These are phyloP conservation scores for Alternaria brassicae DNA, from an alignment of 2,329 filamentous ascomycete genomes.

Conservation along the genomic window DNA sequence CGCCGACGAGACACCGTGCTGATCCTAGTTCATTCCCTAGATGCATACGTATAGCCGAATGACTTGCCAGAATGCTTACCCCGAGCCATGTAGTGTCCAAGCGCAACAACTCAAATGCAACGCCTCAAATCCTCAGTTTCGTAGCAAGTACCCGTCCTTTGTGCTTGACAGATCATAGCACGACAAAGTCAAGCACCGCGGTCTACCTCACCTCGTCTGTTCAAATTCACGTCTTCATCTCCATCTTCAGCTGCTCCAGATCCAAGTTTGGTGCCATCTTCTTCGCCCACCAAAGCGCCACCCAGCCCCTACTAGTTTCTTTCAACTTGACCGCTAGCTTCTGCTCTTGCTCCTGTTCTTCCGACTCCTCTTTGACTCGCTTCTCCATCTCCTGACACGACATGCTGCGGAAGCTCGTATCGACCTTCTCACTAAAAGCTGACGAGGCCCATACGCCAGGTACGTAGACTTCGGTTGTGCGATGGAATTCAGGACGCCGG, in stretches of 20 bases:
- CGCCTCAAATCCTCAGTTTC: not conserved
- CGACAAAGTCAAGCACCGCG: not conserved
- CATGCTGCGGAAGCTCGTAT: slow-evolving; percentile 16
- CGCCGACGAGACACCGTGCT: not conserved
- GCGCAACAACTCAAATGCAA: not conserved
- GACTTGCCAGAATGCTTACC: not conserved
- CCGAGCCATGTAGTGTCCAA: not conserved
- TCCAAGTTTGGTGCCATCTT: slow-evolving; percentile 4
- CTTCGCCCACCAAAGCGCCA: slow-evolving; percentile 14
- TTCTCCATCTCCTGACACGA: slow-evolving; percentile 1
- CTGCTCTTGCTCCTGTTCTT: slow-evolving; percentile 9
- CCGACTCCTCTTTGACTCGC: not conserved
- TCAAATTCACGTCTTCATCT: not conserved
- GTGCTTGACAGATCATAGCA: not conserved
- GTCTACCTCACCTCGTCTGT: not conserved
- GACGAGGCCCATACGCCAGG: slow-evolving; percentile 20
- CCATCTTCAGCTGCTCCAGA: slow-evolving; percentile 1
- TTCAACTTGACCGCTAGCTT: slow-evolving; percentile 6
- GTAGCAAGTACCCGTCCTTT: not conserved
- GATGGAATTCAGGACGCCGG: slow-evolving; percentile 4
- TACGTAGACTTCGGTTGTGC: not conserved
- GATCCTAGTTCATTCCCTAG: not conserved
- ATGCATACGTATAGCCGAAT: not conserved
- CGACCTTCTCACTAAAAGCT: slow-evolving; percentile 10
- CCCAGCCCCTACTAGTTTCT: slow-evolving; percentile 9